A percentile compares a stretch with the other conserved stretches of the same genome.
Conservation (phyloP, 1,284 basidiomycete genomes). For the Leucoagaricus sp. region DNA sequence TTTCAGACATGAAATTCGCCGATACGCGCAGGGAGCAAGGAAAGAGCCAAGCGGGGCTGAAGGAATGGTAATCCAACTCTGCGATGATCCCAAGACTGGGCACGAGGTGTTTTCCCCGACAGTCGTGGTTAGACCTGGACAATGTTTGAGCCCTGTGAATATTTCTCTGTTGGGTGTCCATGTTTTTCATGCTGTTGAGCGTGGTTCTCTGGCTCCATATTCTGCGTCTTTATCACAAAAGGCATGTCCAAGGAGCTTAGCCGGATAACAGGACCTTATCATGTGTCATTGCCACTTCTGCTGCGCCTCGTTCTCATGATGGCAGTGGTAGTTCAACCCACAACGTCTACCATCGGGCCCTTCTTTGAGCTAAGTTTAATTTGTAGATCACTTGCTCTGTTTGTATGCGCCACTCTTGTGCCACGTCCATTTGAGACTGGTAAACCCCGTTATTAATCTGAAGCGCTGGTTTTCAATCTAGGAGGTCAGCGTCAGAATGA, state of each 20-base stretch:
- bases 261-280: not conserved
- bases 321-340: not conserved
- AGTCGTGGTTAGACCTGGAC: not conserved
- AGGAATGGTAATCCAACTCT: not conserved
- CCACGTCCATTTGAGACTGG: not conserved
- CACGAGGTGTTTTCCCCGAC: not conserved
- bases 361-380: not conserved
- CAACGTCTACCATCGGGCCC: not conserved
- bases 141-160: not conserved
- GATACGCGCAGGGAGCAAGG: not conserved
- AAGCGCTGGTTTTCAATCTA: not conserved
- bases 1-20: not conserved
- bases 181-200: not conserved
- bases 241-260: not conserved
- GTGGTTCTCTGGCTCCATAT: not conserved
- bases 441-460: not conserved
- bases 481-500: conserved; percentile 5
- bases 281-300: not conserved
- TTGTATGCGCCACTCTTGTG: not conserved
- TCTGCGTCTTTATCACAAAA: not conserved
- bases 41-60: not conserved
- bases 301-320: not conserved
- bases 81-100: not conserved
- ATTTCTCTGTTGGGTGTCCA: not conserved
- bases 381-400: not conserved